Evolutionary conservation across 1,139 yeast species (phyloP).

Genomic region (Barnettozyma hawaiiensis): DNA sequence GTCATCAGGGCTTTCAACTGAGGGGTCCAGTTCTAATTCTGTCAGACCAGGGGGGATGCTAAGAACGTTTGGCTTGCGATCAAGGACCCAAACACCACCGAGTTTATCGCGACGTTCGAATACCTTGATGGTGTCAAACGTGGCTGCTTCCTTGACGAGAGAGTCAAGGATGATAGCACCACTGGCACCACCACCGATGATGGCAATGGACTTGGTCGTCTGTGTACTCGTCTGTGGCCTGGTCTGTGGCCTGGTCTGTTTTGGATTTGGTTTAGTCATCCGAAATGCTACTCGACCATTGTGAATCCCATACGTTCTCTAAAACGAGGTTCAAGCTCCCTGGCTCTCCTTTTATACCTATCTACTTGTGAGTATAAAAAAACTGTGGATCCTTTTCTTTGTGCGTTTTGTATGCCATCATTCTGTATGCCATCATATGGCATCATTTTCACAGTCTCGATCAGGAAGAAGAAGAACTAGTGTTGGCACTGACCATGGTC

Average conservation of each 20-base stretch:
- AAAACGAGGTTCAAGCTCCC: not conserved
- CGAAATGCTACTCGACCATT: not conserved
- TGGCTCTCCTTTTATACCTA: not conserved
- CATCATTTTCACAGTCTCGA: too few relatives aligned
- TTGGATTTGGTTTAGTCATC: constrained; percentile 1
- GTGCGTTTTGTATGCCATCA: too few relatives aligned
- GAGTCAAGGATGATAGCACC: constrained; percentile 42
- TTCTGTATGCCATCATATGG: too few relatives aligned
- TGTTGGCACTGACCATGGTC: too few relatives aligned
- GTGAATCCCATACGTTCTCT: not conserved
- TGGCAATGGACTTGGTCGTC: constrained; percentile 39
- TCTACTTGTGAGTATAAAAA: too few relatives aligned
- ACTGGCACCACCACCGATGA: constrained; percentile 51
- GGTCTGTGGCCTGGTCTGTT: constrained; percentile 7
- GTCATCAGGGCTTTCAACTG: too few relatives aligned
- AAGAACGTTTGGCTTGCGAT: constrained; percentile 23
- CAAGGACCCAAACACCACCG: constrained; percentile 45
- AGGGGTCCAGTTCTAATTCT: constrained; percentile 19
- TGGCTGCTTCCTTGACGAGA: constrained; percentile 30
- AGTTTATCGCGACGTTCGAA: constrained; percentile 39
- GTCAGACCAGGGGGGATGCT: constrained; percentile 23
- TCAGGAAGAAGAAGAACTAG: too few relatives aligned
- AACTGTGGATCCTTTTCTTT: constrained; percentile 6
- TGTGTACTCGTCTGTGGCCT: too few relatives aligned
- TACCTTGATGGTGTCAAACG: constrained; percentile 30